Conservation (phyloP, 768 basidiomycete species). For the Megacollybia marginata region DNA sequence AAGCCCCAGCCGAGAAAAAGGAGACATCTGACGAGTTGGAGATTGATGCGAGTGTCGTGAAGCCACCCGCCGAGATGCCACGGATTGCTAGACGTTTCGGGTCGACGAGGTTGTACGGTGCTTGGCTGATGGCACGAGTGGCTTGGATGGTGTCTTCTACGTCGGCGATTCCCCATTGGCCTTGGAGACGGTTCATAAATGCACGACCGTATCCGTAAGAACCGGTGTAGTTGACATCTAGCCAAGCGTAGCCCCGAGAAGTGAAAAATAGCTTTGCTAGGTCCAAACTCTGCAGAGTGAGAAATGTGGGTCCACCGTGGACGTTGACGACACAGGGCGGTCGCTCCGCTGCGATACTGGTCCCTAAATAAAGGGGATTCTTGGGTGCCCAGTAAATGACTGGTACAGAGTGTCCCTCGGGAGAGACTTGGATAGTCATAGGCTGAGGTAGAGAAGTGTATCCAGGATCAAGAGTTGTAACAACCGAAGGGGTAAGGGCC, state of each 20-base stretch:
- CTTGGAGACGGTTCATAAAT: slow-evolving; percentile 56
- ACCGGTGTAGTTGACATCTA: slow-evolving; percentile 69
- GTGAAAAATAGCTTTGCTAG: slow-evolving; percentile 63
- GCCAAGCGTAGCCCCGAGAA: slow-evolving; percentile 65
- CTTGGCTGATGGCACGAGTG: slow-evolving; percentile 36
- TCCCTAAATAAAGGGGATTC: slow-evolving; percentile 52
- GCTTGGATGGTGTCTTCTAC: slow-evolving; percentile 60
- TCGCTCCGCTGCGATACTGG: slow-evolving; percentile 36
- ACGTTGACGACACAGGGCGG: slow-evolving; percentile 62
- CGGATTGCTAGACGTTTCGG: slow-evolving; percentile 57
- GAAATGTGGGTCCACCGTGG: slow-evolving; percentile 68
- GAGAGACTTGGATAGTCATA: slow-evolving; percentile 14
- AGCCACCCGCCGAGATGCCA: slow-evolving; percentile 71
- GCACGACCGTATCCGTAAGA: slow-evolving; percentile 66
- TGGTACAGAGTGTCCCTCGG: slow-evolving; percentile 37
- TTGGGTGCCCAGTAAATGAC: slow-evolving; percentile 61
- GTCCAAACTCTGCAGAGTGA: slow-evolving; percentile 36
- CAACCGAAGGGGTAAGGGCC: slow-evolving; percentile 11
- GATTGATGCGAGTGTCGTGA: slow-evolving; percentile 48
- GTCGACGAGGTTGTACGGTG: slow-evolving; percentile 52
- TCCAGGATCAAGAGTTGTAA: slow-evolving; percentile 12
- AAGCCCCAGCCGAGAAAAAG: slow-evolving; percentile 57
- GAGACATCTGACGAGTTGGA: slow-evolving; percentile 31
- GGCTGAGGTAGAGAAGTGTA: slow-evolving; percentile 20
- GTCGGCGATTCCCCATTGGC: slow-evolving; percentile 71